Conservation (phyloP, 768 basidiomycete species). For the Panus rudis region DNA sequence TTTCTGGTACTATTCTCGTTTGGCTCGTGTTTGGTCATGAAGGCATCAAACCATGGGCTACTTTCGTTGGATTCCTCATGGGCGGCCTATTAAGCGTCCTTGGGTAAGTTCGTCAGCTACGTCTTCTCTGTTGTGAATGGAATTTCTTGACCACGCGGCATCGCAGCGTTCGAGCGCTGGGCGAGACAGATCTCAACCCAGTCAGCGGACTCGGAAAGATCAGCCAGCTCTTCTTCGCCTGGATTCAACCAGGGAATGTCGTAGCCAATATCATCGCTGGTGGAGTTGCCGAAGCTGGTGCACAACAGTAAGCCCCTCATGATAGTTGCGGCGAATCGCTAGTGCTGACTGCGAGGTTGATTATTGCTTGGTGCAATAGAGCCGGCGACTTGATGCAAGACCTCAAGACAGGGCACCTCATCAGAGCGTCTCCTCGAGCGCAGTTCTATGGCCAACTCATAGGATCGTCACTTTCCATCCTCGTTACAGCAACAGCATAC, state of each 20-base stretch:
- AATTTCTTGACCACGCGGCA: constrained; percentile 6
- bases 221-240: constrained; percentile 89
- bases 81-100: constrained; percentile 83
- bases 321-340: no score
- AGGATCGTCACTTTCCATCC: constrained; percentile 80
- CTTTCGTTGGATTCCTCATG: constrained; percentile 72
- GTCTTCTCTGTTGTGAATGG: not conserved
- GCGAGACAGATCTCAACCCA: constrained; percentile 92
- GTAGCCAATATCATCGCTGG: constrained; percentile 98
- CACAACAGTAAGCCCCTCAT: constrained; percentile 65
- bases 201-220: constrained; percentile 93
- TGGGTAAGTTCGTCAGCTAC: constrained; percentile 45
- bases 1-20: constrained; percentile 70
- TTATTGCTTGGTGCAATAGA: constrained; percentile 44
- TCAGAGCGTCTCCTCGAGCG: constrained; percentile 83
- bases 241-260: constrained; percentile 90
- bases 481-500: constrained; percentile 86
- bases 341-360: no score
- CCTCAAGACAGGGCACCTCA: constrained; percentile 92
- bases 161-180: constrained; percentile 80
- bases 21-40: constrained; percentile 87
- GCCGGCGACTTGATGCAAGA: constrained; percentile 99
- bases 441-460: constrained; percentile 94
- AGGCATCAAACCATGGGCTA: constrained; percentile 95
- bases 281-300: constrained; percentile 94